Evolutionary conservation across 495 filamentous ascomycete genomes (phyloP), one percentile per base, ranked within the genome.

Genomic region (Aspergillus indologenus): DNA sequence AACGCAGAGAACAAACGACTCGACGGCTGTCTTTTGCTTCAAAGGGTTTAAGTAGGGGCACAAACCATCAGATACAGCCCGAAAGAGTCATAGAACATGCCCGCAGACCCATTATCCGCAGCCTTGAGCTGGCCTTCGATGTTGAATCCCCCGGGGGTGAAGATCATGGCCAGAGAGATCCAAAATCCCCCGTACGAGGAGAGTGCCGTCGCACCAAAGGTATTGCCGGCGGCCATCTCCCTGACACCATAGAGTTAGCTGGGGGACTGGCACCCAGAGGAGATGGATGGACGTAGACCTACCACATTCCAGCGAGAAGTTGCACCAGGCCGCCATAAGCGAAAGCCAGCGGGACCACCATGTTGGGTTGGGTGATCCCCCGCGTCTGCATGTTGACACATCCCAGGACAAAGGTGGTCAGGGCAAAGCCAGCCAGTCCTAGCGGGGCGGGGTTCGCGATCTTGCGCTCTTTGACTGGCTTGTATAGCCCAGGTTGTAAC

Each of bases 181-280:
- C 92, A 97, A 82, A 97, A 97, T 48, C 91, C 92, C 46, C 92
- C 92, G 71, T 91, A 97, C 0, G 92, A 96, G 5, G 91, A 90
- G 47, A 97, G 83, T 5, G 90, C 92, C n/a, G 91, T 96, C 20
- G 91, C 92, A 80, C 90, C 92, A 61, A 97, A 97, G 18, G 92
- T 93, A 79, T 93, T 96, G 51, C 90, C 92, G 12, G 90, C 82
- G 23, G 91, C 92, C 90, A 96, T 95, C 79, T 96, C 92, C 92
- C 90, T 95, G 57, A 1, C 42, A 43, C 20, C 18, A 5, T 26
- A 50, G 7, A 15, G 12, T 40, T 40, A 26, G 50, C 43, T 48
- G 49, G 18, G n/a, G n/a, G 29, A 5, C 31, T 19, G 8, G 11
- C 12, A 17, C n/a, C 29, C 5, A 6, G 3, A 15, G 5, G 45